A percentile compares a stretch with the other conserved stretches of the same genome.
These are phyloP conservation scores for Tulasnella sp. DNA, from an alignment of 768 basidiomycete genomes.

Conservation along the genomic window DNA sequence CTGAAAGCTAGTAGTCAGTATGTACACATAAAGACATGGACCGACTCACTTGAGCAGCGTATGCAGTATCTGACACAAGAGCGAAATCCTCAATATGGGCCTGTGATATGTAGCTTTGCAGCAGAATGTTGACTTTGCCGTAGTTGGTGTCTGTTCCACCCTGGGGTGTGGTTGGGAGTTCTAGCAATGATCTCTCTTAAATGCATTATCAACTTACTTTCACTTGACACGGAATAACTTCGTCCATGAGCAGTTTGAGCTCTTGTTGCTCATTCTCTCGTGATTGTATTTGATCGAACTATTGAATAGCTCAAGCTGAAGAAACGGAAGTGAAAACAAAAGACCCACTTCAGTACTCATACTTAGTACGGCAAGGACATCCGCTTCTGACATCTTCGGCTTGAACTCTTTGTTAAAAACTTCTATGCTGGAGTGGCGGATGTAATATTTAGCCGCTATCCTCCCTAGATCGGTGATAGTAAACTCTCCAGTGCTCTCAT, in stretches of 20 bases:
- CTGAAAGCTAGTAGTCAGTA: conserved; percentile 17
- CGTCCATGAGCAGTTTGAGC: conserved; percentile 52
- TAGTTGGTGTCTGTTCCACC: conserved; percentile 49
- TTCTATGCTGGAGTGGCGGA: conserved; percentile 72
- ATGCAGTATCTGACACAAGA: conserved; percentile 86
- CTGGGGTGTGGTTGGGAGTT: conserved; percentile 27
- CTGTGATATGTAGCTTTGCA: conserved; percentile 81
- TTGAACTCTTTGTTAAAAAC: conserved; percentile 71
- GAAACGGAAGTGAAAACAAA: background rate
- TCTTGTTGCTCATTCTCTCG: conserved; percentile 83
- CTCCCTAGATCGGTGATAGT: conserved; percentile 81
- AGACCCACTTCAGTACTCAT: conserved; percentile 72
- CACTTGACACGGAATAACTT: conserved; percentile 62
- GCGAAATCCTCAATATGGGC: conserved; percentile 86
- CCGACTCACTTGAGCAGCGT: conserved; percentile 56
- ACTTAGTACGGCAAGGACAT: conserved; percentile 73
- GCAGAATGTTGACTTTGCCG: conserved; percentile 88
- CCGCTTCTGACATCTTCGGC: conserved; percentile 82
- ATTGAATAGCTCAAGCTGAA: background rate
- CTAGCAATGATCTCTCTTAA: background rate
- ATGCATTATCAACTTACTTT: conserved; percentile 36
- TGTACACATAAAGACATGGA: background rate
- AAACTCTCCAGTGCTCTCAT: conserved; percentile 44
- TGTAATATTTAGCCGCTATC: conserved; percentile 94
- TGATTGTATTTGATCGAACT: conserved; percentile 93